These are phyloP conservation scores for Cyanidium caldarium DNA, from an alignment of 23 red algal genomes.

Conservation along the genomic window DNA sequence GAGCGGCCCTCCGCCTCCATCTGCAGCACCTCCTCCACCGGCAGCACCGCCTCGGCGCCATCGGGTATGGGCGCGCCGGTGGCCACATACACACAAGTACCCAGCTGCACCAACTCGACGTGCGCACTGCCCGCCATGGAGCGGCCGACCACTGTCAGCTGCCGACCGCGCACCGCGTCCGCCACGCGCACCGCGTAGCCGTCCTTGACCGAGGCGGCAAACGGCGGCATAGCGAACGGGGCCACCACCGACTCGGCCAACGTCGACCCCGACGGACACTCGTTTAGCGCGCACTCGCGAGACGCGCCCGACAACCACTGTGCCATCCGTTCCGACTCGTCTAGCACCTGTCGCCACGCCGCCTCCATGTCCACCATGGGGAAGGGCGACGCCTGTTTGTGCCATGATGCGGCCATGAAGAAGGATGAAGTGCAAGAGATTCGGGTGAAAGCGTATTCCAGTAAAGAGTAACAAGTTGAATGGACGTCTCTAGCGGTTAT, in stretches of 20 bases:
- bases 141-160: no score
- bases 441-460: no score
- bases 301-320: background rate
- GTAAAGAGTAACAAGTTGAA: no score
- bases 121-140: background rate
- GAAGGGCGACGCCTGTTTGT: background rate
- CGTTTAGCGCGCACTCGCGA: no score
- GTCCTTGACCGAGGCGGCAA: conserved; percentile 19
- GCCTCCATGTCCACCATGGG: background rate
- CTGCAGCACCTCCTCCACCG: conserved; percentile 36
- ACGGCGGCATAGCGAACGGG: background rate
- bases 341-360: background rate
- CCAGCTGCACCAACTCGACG: background rate
- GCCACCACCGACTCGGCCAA: conserved; percentile 8
- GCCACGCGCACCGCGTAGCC: conserved; percentile 17
- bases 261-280: no score
- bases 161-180: background rate
- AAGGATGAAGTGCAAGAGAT: no score
- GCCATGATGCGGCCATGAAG: no score
- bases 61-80: conserved; percentile 65
- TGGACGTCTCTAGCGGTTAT: no score
- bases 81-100: conserved; percentile 45
- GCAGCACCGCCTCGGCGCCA: conserved; percentile 70
- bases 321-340: background rate
- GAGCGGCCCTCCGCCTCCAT: background rate